Evolutionary conservation across 2,329 filamentous ascomycete genomes (phyloP).

Genomic region (Aspergillus luchuensis): DNA sequence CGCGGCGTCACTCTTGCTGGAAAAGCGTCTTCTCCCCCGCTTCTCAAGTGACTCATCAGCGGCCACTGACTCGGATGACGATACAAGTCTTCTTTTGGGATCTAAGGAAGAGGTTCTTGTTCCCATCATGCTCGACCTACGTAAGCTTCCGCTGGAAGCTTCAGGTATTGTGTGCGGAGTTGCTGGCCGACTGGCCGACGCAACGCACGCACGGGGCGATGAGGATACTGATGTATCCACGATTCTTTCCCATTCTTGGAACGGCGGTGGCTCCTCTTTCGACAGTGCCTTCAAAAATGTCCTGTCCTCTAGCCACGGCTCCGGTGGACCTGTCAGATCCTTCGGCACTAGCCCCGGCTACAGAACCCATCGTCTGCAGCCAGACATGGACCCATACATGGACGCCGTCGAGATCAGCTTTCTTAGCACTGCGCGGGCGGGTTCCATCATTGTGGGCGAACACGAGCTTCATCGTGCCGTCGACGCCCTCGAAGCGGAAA

Average conservation of each 20-base stretch:
- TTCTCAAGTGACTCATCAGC: slow-evolving; percentile 62
- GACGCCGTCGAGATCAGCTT: slow-evolving; percentile 78
- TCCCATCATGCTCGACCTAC: slow-evolving; percentile 86
- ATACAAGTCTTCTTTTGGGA: slow-evolving; percentile 72
- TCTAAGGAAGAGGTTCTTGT: slow-evolving; percentile 69
- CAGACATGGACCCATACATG: slow-evolving; percentile 32
- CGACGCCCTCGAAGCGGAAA: slow-evolving; percentile 60
- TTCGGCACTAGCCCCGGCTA: slow-evolving; percentile 14
- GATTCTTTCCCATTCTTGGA: slow-evolving; percentile 19
- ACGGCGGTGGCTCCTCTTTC: slow-evolving; percentile 18
- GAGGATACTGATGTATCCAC: slow-evolving; percentile 26
- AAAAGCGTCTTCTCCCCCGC: slow-evolving; percentile 59
- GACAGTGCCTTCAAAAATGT: slow-evolving; percentile 17
- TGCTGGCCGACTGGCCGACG: slow-evolving; percentile 76
- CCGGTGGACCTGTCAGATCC: slow-evolving; percentile 16
- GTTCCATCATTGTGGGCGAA: slow-evolving; percentile 81
- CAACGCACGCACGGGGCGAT: slow-evolving; percentile 57
- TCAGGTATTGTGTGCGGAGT: slow-evolving; percentile 96
- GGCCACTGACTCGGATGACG: slow-evolving; percentile 40
- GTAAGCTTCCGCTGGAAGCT: slow-evolving; percentile 77
- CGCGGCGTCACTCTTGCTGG: slow-evolving; percentile 49
- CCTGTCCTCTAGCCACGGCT: slow-evolving; percentile 19
- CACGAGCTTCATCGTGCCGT: slow-evolving; percentile 74
- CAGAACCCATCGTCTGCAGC: slow-evolving; percentile 34
- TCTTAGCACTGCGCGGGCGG: slow-evolving; percentile 82